Percentiles rank a stretch among this genome's conserved stretches.
These are phyloP conservation scores for Sorghum bicolor DNA, from an alignment of 176 grass and related monocot genomes.

Conservation along the genomic window DNA sequence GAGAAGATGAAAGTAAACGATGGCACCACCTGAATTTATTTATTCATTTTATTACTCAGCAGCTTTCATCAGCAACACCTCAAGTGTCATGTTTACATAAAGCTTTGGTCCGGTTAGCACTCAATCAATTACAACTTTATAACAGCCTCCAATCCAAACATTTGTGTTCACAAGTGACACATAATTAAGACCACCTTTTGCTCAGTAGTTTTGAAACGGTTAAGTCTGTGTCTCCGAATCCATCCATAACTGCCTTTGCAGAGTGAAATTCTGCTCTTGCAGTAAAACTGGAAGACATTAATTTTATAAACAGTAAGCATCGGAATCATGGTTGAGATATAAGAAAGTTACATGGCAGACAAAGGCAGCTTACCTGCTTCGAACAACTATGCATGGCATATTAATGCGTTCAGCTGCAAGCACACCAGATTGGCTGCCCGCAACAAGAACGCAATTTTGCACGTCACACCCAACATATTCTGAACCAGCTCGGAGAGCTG, in stretches of 20 bases:
- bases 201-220: slow-evolving; percentile 63
- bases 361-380: slow-evolving; percentile 51
- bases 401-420: slow-evolving; percentile 61
- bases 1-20: neutral
- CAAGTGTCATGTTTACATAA: neutral
- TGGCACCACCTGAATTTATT: neutral
- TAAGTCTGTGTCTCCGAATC: slow-evolving; percentile 68
- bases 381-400: slow-evolving; percentile 74
- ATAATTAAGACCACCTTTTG: slow-evolving; percentile 47
- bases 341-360: neutral
- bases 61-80: neutral
- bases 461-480: slow-evolving; percentile 50
- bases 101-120: neutral
- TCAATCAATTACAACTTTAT: neutral
- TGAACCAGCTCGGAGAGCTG: slow-evolving; percentile 54
- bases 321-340: neutral
- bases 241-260: slow-evolving; percentile 75
- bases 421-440: slow-evolving; percentile 59
- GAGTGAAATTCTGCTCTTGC: slow-evolving; percentile 74
- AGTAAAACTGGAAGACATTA: slow-evolving; percentile 44
- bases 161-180: neutral
- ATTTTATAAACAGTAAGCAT: neutral
- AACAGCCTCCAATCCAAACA: neutral
- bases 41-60: neutral
- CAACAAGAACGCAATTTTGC: slow-evolving; percentile 63